Evolutionary conservation across 495 filamentous ascomycete genomes (phyloP).

Genomic region (Hypomontagnella monticulosa): DNA sequence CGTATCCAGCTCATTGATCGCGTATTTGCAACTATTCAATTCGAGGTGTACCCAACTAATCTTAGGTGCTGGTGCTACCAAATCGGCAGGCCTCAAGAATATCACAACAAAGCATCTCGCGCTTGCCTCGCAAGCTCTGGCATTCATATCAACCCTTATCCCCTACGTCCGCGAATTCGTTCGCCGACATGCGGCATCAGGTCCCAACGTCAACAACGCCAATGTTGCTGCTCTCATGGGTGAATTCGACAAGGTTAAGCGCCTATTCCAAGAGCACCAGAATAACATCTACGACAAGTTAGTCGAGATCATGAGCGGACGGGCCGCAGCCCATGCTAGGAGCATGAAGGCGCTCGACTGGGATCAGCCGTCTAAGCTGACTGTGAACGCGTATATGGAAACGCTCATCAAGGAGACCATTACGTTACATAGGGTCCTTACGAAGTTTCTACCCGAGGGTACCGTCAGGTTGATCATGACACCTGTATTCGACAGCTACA

Average conservation of each 20-base stretch:
- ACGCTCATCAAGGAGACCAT: conserved; percentile 87
- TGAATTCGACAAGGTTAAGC: conserved; percentile 93
- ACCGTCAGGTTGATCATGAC: conserved; percentile 87
- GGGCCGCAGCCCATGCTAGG: conserved; percentile 75
- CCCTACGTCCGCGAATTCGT: conserved; percentile 93
- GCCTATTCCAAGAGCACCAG: conserved; percentile 92
- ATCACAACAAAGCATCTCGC: conserved; percentile 97
- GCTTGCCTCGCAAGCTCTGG: conserved; percentile 86
- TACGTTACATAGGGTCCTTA: conserved; percentile 86
- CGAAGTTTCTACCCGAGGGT: conserved; percentile 81
- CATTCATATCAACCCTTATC: conserved; percentile 86
- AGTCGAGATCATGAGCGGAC: conserved; percentile 91
- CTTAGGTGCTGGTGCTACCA: conserved; percentile 90
- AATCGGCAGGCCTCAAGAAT: conserved; percentile 90
- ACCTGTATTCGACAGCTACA: conserved; percentile 87
- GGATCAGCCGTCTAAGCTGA: conserved; percentile 60
- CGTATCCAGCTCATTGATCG: conserved; percentile 70
- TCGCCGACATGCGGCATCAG: conserved; percentile 75
- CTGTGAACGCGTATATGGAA: conserved; percentile 83
- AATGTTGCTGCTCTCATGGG: conserved; percentile 67
- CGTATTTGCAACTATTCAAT: conserved; percentile 88
- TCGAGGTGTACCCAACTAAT: conserved; percentile 93
- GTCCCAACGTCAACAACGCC: conserved; percentile 59
- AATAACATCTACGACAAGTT: conserved; percentile 93
- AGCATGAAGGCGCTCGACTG: conserved; percentile 81